Percentiles rank a stretch among this genome's conserved stretches.
phyloP scores from a whole-genome alignment of 805 yeast genomes.

The Candida alai region DNA sequence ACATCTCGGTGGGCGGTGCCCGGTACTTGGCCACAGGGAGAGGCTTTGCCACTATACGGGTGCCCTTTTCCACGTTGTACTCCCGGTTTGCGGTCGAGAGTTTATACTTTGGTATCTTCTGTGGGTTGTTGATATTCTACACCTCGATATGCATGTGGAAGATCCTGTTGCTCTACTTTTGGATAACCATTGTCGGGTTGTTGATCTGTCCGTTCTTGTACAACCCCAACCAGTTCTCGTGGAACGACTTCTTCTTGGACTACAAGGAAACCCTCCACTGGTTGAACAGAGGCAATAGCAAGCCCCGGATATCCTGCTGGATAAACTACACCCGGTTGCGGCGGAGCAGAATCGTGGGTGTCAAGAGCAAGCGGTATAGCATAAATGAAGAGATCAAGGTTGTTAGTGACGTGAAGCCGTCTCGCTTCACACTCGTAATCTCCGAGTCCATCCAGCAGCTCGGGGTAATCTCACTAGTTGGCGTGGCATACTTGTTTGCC shows the following conservation, averaged over 20 bases:
- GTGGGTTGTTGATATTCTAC: slow-evolving; percentile 50
- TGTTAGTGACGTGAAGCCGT: slow-evolving; percentile 47
- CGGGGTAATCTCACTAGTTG: slow-evolving; percentile 28
- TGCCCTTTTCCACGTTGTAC: slow-evolving; percentile 69
- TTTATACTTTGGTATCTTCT: slow-evolving; percentile 57
- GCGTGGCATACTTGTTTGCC: slow-evolving; percentile 48
- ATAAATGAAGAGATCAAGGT: slow-evolving; percentile 36
- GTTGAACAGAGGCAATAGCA: slow-evolving; percentile 51
- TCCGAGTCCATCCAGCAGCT: slow-evolving; percentile 40
- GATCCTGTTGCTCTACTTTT: slow-evolving; percentile 57
- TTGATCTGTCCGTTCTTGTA: slow-evolving; percentile 69
- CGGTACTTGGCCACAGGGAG: slow-evolving; percentile 83
- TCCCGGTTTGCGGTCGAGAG: slow-evolving; percentile 70
- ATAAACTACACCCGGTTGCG: slow-evolving; percentile 47
- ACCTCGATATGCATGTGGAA: slow-evolving; percentile 64
- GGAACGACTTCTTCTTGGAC: slow-evolving; percentile 67
- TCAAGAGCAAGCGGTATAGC: slow-evolving; percentile 40
- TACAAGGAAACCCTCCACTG: slow-evolving; percentile 52
- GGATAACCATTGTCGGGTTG: slow-evolving; percentile 66
- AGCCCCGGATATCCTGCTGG: slow-evolving; percentile 33
- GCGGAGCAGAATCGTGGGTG: slow-evolving; percentile 55
- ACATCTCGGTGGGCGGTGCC: slow-evolving; percentile 81
- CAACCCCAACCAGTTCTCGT: slow-evolving; percentile 74
- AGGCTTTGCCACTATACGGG: slow-evolving; percentile 81
- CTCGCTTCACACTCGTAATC: slow-evolving; percentile 39